These are phyloP conservation scores for Hanseniaspora valbyensis DNA, from an alignment of 805 yeast species.

Conservation along the genomic window DNA sequence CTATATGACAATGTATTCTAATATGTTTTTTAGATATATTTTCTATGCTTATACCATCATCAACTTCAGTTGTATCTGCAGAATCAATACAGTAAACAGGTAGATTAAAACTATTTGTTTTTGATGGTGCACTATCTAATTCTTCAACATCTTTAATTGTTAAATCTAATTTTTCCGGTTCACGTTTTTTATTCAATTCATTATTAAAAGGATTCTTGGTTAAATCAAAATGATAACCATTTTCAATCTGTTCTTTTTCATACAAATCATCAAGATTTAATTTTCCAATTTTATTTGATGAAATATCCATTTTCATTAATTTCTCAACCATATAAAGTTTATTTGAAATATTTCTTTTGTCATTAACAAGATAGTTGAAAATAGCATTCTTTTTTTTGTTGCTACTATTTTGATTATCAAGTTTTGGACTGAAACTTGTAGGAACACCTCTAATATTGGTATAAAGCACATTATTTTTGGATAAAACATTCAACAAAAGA, in stretches of 20 bases:
- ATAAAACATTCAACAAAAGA: background rate
- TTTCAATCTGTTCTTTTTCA: background rate
- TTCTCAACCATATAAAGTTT: background rate
- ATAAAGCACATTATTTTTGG: background rate
- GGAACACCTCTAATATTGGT: background rate
- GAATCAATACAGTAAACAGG: conserved; percentile 59
- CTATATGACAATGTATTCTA: conserved; percentile 60
- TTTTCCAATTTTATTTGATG: background rate
- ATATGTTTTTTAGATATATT: conserved; percentile 26
- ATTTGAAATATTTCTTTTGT: background rate
- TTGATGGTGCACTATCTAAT: background rate
- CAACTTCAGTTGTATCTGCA: conserved; percentile 73
- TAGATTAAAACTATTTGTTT: background rate
- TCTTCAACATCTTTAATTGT: background rate
- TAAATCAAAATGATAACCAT: background rate
- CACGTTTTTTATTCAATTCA: background rate
- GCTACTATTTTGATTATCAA: background rate
- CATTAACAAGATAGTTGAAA: background rate
- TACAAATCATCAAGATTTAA: background rate
- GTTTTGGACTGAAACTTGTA: background rate
- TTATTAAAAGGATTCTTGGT: background rate
- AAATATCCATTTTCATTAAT: background rate
- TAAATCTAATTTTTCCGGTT: background rate
- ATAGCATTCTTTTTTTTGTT: background rate
- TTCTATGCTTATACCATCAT: conserved; percentile 74